Percentiles rank a stretch among this genome's conserved stretches.
Conservation (phyloP, 257 asterid species). For the Phtheirospermum japonicum region DNA sequence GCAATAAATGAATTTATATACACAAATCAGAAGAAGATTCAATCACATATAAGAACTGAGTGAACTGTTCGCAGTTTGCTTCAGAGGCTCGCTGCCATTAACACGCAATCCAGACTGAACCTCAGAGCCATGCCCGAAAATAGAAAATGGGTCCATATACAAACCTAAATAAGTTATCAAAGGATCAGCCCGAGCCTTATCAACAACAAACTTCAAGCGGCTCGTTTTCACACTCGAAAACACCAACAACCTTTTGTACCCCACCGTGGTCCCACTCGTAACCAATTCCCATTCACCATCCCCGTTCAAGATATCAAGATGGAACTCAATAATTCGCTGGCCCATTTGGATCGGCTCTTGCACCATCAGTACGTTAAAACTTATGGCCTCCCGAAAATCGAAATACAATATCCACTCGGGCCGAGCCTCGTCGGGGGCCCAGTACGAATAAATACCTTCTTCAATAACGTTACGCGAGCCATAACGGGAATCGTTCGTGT, state of each 20-base stretch:
- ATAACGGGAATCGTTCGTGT: slow-evolving; percentile 34
- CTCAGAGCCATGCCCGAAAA: slow-evolving; percentile 25
- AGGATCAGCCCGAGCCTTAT: slow-evolving; percentile 55
- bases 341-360: slow-evolving; percentile 99
- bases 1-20: not conserved
- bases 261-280: slow-evolving; percentile 73
- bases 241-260: slow-evolving; percentile 68
- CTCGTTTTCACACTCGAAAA: slow-evolving; percentile 47
- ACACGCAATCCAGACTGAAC: slow-evolving; percentile 19
- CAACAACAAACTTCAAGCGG: slow-evolving; percentile 56
- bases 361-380: slow-evolving; percentile 68
- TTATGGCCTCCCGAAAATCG: slow-evolving; percentile 38
- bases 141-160: slow-evolving; percentile 60
- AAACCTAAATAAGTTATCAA: slow-evolving; percentile 66
- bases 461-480: slow-evolving; percentile 50
- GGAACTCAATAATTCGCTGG: slow-evolving; percentile 69
- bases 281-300: slow-evolving; percentile 56
- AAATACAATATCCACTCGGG: slow-evolving; percentile 45
- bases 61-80: slow-evolving; percentile 21
- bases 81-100: slow-evolving; percentile 36
- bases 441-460: slow-evolving; percentile 62
- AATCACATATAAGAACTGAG: slow-evolving; percentile 29
- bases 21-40: slow-evolving; percentile 1
- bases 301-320: slow-evolving; percentile 47
- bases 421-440: slow-evolving; percentile 66